These are phyloP conservation scores for Gossypium sturtianum DNA, from an alignment of 345 rosid genomes.

Conservation along the genomic window DNA sequence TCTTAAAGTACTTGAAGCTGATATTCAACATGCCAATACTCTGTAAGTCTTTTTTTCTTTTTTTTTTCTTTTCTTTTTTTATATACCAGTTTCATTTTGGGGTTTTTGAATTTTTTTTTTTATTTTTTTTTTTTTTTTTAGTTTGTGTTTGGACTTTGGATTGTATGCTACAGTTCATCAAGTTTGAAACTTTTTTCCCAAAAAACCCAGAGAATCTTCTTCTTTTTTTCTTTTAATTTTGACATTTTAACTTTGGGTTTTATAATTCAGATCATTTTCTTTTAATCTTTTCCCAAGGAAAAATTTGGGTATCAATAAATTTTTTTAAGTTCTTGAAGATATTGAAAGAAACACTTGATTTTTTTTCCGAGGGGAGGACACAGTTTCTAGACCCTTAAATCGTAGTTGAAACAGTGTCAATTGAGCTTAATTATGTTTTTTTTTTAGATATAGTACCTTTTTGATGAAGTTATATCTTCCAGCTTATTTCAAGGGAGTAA, in stretches of 20 bases:
- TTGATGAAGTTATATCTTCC: not conserved
- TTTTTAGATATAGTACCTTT: not conserved
- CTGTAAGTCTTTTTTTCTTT: conserved; percentile 24
- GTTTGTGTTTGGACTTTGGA: not conserved
- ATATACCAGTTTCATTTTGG: too few relatives aligned
- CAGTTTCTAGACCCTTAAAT: too few relatives aligned
- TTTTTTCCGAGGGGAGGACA: not conserved
- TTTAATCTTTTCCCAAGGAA: not conserved
- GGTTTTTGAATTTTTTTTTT: not conserved
- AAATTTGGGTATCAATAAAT: not conserved
- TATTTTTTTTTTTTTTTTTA: not conserved
- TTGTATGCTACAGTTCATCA: not conserved
- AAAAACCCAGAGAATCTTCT: not conserved
- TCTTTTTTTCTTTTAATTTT: not conserved
- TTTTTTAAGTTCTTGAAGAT: not conserved
- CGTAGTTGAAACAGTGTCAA: too few relatives aligned
- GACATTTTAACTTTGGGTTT: not conserved
- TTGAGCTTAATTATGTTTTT: too few relatives aligned
- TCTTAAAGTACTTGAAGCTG: conserved; percentile 63
- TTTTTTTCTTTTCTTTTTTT: too few relatives aligned
- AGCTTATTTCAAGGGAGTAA: not conserved
- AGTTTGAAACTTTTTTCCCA: not conserved
- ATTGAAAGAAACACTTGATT: not conserved
- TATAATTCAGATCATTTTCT: not conserved
- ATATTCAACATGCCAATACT: conserved; percentile 65